Percentiles rank a stretch among this genome's conserved stretches.
Conservation (phyloP, 306 rosid species). For the Prunus mongolica region DNA sequence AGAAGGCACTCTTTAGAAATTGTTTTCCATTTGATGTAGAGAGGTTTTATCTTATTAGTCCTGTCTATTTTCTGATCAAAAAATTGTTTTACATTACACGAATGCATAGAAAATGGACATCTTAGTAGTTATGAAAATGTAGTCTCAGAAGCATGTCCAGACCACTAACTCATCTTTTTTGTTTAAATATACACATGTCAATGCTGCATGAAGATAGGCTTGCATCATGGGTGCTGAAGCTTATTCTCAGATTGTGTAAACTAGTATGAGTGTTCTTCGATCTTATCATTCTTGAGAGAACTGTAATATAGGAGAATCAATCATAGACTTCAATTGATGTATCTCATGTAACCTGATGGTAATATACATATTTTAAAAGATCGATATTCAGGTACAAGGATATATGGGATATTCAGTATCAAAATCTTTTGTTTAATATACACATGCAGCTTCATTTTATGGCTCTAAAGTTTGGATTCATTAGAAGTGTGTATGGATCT, state of each 20-base stretch:
- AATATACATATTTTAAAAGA: no score
- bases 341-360: no score
- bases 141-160: not conserved
- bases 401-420: no score
- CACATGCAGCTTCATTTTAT: not conserved
- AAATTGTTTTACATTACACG: not conserved
- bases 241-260: not conserved
- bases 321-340: no score
- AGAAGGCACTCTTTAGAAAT: slow-evolving; percentile 19
- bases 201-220: not conserved
- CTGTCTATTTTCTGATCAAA: not conserved
- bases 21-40: slow-evolving; percentile 24
- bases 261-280: no score
- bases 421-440: no score
- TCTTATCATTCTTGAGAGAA: no score
- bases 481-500: not conserved
- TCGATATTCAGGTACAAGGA: no score
- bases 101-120: not conserved
- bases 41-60: not conserved
- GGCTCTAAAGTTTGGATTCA: not conserved
- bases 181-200: not conserved
- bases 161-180: not conserved
- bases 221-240: not conserved
- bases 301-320: no score
- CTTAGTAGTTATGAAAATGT: not conserved